Evolutionary conservation across 2,329 filamentous ascomycete species (phyloP), one percentile per base, ranked within the genome.

Genomic region (Fusarium fujikuroi): DNA sequence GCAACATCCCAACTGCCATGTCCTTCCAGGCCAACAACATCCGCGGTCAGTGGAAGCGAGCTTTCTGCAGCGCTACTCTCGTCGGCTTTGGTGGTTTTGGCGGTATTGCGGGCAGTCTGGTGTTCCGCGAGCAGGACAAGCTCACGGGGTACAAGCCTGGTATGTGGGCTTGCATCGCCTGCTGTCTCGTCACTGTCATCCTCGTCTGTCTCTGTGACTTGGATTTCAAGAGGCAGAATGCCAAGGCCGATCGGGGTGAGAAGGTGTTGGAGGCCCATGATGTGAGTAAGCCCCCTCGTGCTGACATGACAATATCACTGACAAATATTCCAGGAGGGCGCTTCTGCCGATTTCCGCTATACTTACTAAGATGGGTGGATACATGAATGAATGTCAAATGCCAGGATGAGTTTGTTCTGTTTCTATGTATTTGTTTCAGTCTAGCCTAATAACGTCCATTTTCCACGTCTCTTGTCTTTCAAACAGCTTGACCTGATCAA

Each of bases 21-120:
- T 88, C 93, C 1, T 96, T 94, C 83, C 93, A 95, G 83, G 93
- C 93, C 46, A 96, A 95, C 83, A 97, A 97, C 82, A 92, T 97
- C 78, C 91, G 93, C 60, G 94, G 93, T 0, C 93, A 96, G 83
- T 97, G 93, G 93, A 97, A 95, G 84, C 90, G 94, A 53, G 93
- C 93, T 2, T 91, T 96, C 75, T 92, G 90, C 80, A 93, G 90
- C 66, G 92, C 93, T 5, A 92, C 91, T 0, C 87, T 95, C 5
- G 92, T 96, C 7, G 92, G 92, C 3, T 90, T 93, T 56, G 93
- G 93, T 12, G 93, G 92, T 5, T 85, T 97, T 32, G 94, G 94
- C 42, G 93, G 94, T 39, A 96, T 96, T 71, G 89, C 89, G 2
- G 93, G 93, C 32, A 90, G 89, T 74, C 84, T 94, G 63, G 91